Base-by-base conservation (phyloP, 257 asterid genomes). In the Penstemon newberryi region DNA sequence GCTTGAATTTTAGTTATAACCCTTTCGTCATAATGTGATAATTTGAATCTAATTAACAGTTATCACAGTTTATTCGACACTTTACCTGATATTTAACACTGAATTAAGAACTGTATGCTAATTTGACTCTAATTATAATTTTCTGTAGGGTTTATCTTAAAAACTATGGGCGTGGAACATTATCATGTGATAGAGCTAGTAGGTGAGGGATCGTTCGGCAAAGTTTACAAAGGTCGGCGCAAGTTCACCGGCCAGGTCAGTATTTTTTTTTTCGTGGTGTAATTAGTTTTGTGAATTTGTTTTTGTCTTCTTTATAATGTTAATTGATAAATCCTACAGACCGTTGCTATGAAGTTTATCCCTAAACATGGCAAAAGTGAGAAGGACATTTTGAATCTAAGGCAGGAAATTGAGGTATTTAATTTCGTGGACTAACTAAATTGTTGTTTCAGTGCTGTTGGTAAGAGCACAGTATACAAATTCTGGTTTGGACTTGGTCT, bases 141-240 rank as follows among this genome's bases (percentile, higher is more conserved):
- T 6, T n/a, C 7, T 9, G 38, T 38, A 44, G 25, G n/a, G 12
- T 44, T 33, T 15, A 19, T 40, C 69, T 49, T 47, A 41, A 56
- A 52, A 59, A 81, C 49, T 38, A 93, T 93, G 99, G 91, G 93
- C 5, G 89, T 94, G 10, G 96, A 94, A 49, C 75, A 82, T 70
- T 94, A 94, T 72, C 97, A 91, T 57, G 99, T 94, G 39, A 91
- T 87, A 56, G 97, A 91, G 85, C 94, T 91, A 6, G 99, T 89
- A 5, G 99, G 99, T 1, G 99, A 91, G 80, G 98, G 99, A n/a
- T 94, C 96, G 7, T 94, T 94, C 9, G 99, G 98, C 50, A 91
- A 91, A 75, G 99, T 94, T 51, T 94, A 87, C 80, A 94, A 91
- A 84, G 99, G 98, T 18, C 86, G 99, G 73, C 96, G 98, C 66